Conservation (phyloP, 805 yeast species). For the Grigorovia transvaalensis region DNA sequence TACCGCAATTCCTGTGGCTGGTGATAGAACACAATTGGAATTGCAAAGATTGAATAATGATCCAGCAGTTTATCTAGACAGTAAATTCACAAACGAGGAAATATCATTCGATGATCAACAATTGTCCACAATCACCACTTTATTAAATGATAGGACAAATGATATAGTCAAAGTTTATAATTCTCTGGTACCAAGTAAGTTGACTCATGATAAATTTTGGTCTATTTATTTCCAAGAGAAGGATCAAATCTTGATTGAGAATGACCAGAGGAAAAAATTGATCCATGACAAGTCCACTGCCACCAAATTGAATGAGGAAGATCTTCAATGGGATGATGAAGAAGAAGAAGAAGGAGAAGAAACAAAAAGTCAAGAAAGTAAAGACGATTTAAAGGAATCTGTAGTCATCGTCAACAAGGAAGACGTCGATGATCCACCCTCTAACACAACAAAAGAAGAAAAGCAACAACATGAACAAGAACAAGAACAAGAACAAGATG, state of each 20-base stretch:
- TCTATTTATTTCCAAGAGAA: slow-evolving; percentile 50
- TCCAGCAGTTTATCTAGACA: slow-evolving; percentile 33
- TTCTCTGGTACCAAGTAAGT: slow-evolving; percentile 53
- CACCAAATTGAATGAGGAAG: slow-evolving; percentile 28
- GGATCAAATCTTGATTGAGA: slow-evolving; percentile 46
- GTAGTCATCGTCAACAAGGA: slow-evolving; percentile 12
- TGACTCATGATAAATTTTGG: slow-evolving; percentile 65
- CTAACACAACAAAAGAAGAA: neutral
- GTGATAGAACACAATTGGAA: slow-evolving; percentile 56
- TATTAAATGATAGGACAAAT: slow-evolving; percentile 37
- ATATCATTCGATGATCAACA: slow-evolving; percentile 38
- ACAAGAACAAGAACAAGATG: slow-evolving; percentile 26
- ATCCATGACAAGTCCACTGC: slow-evolving; percentile 33
- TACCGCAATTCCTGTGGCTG: slow-evolving; percentile 31
- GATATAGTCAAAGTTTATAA: slow-evolving; percentile 44
- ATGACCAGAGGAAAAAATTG: slow-evolving; percentile 54
- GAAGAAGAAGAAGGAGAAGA: slow-evolving; percentile 11
- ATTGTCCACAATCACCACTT: slow-evolving; percentile 38
- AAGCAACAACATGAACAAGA: slow-evolving; percentile 8
- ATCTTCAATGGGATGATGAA: slow-evolving; percentile 8
- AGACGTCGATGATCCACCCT: no score
- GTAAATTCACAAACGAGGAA: slow-evolving; percentile 21
- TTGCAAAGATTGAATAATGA: slow-evolving; percentile 44
- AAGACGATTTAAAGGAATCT: slow-evolving; percentile 6
- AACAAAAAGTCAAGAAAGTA: neutral